phyloP scores from a whole-genome alignment of 495 filamentous ascomycete species.

The Letharia columbiana region DNA sequence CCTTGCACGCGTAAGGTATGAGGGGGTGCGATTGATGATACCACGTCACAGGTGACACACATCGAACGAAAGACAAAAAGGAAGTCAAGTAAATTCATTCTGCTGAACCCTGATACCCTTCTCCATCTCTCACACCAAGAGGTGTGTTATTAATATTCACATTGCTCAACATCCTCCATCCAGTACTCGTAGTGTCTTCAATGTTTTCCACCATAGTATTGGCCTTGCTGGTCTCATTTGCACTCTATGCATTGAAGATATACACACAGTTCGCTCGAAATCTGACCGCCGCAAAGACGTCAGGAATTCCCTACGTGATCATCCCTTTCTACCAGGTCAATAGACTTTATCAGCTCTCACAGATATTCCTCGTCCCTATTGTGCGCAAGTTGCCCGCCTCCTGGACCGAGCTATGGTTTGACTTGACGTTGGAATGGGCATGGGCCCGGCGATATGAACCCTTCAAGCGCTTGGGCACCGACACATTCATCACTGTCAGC shows the following conservation, averaged over 20 bases:
- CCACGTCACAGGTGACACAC: neutral
- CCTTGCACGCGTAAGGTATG: neutral
- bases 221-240: constrained; percentile 3
- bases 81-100: neutral
- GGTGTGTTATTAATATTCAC: neutral
- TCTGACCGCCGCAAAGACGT: constrained; percentile 17
- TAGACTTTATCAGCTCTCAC: constrained; percentile 24
- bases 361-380: constrained; percentile 6
- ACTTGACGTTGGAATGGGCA: constrained; percentile 29
- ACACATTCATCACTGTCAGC: constrained; percentile 49
- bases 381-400: constrained; percentile 15
- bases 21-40: neutral
- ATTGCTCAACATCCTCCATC: neutral
- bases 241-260: constrained; percentile 12
- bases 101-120: neutral
- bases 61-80: neutral
- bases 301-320: constrained; percentile 34
- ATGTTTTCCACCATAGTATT: constrained; percentile 11
- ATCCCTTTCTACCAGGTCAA: constrained; percentile 30
- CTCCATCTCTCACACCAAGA: neutral
- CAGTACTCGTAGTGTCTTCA: neutral
- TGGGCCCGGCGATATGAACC: constrained; percentile 34
- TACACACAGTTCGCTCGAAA: constrained; percentile 10
- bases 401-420: constrained; percentile 21
- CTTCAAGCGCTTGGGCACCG: constrained; percentile 34